These are phyloP conservation scores for Purshia tridentata DNA, from an alignment of 306 rosid genomes.

Conservation along the genomic window DNA sequence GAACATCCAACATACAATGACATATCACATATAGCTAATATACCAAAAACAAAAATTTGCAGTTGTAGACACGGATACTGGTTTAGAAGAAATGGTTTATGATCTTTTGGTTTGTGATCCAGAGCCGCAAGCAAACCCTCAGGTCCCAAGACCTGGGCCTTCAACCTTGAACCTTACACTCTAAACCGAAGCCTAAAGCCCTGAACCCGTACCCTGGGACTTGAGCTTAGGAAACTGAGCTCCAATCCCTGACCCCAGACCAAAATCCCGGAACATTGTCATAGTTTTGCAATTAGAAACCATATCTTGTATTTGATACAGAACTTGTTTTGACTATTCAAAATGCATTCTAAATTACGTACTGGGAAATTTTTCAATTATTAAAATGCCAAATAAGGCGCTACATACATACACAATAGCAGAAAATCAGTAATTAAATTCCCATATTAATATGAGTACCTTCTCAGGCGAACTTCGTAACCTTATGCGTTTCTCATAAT, in stretches of 20 bases:
- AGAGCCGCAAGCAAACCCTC: not conserved
- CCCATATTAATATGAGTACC: slow-evolving; percentile 33
- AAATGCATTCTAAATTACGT: not conserved
- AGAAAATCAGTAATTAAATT: not conserved
- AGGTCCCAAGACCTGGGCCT: not conserved
- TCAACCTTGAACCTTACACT: not conserved
- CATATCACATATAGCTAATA: not conserved
- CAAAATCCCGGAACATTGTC: not conserved
- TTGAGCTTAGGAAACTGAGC: not conserved
- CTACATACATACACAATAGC: not conserved
- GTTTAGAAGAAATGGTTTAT: not conserved
- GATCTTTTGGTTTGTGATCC: not conserved
- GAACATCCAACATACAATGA: not conserved
- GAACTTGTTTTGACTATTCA: no score
- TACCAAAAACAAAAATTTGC: no score
- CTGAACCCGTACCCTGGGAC: not conserved
- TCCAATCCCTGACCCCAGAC: not conserved
- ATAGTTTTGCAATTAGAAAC: not conserved
- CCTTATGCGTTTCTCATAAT: slow-evolving; percentile 87
- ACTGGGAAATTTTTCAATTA: not conserved
- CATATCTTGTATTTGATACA: not conserved
- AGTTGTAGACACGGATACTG: not conserved
- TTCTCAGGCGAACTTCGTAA: slow-evolving; percentile 85
- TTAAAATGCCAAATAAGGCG: not conserved
- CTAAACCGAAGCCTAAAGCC: not conserved